Conservation (phyloP, 179 eudicot species). For the Pouteria campechiana region DNA sequence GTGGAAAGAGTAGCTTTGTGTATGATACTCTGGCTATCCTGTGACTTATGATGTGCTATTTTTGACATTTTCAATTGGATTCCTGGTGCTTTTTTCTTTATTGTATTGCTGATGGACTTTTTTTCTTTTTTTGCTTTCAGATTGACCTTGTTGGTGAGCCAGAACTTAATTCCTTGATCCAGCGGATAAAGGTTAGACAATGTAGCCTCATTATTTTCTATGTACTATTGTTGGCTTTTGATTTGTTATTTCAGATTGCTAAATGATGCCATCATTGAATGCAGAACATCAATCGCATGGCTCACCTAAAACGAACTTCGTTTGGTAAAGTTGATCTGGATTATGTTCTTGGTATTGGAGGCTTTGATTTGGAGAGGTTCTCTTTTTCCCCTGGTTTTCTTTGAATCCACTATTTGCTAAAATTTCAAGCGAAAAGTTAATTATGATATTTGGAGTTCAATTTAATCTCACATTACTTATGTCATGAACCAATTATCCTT, state of each 20-base stretch:
- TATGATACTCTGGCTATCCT: too few relatives aligned
- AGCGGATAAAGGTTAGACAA: constrained; percentile 63
- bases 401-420: too few relatives aligned
- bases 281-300: constrained; percentile 84
- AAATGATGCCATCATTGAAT: not conserved
- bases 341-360: constrained; percentile 99
- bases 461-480: too few relatives aligned
- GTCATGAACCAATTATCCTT: too few relatives aligned
- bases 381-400: not conserved
- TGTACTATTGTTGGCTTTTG: not conserved
- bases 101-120: not conserved
- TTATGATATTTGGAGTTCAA: too few relatives aligned
- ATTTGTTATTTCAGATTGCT: not conserved
- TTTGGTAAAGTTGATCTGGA: constrained; percentile 86
- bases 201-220: not conserved
- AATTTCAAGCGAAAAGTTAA: too few relatives aligned
- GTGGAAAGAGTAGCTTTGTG: too few relatives aligned
- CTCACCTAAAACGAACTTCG: constrained; percentile 56
- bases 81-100: not conserved
- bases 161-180: constrained; percentile 48
- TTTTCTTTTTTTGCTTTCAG: constrained; percentile 32
- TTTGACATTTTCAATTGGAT: too few relatives aligned
- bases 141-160: constrained; percentile 82
- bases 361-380: constrained; percentile 94
- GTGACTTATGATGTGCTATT: too few relatives aligned